Conservation (phyloP, 2,329 filamentous ascomycete genomes). For the Ophiosphaerella herpotricha region DNA sequence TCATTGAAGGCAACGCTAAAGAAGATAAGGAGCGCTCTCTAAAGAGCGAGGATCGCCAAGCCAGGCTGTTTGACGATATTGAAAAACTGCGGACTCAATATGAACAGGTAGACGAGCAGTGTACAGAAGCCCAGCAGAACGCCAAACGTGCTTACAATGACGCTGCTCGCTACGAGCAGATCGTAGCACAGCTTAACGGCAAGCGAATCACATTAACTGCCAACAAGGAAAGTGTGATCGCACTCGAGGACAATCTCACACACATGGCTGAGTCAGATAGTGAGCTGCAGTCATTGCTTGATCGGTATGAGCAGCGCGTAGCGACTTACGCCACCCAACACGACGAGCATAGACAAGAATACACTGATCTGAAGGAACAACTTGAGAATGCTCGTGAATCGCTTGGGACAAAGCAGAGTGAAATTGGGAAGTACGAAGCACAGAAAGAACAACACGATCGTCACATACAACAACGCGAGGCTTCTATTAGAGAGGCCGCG, state of each 20-base stretch:
- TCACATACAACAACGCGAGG: constrained; percentile 71
- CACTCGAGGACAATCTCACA: constrained; percentile 72
- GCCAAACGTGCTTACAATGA: constrained; percentile 71
- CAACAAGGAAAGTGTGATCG: constrained; percentile 70
- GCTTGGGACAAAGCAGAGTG: constrained; percentile 56
- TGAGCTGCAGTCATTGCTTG: constrained; percentile 71
- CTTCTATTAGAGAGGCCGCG: constrained; percentile 78
- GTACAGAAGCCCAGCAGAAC: constrained; percentile 48
- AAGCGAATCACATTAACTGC: constrained; percentile 76
- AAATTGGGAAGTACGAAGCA: constrained; percentile 79
- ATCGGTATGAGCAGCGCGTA: constrained; percentile 79
- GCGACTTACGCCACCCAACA: constrained; percentile 67
- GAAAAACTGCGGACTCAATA: constrained; percentile 50
- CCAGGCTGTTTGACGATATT: constrained; percentile 69
- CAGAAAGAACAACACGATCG: constrained; percentile 86
- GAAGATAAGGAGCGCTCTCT: constrained; percentile 84
- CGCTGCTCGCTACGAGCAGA: constrained; percentile 72
- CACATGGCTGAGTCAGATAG: constrained; percentile 80
- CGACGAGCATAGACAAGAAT: constrained; percentile 65
- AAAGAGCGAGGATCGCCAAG: constrained; percentile 57
- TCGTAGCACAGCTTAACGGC: constrained; percentile 74
- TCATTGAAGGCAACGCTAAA: constrained; percentile 77
- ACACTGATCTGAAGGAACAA: constrained; percentile 63
- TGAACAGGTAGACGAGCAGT: constrained; percentile 37
- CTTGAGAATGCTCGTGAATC: constrained; percentile 53